Evolutionary conservation across 805 yeast genomes (phyloP), one percentile per base, ranked within the genome.

Genomic region (Candida boleticola): DNA sequence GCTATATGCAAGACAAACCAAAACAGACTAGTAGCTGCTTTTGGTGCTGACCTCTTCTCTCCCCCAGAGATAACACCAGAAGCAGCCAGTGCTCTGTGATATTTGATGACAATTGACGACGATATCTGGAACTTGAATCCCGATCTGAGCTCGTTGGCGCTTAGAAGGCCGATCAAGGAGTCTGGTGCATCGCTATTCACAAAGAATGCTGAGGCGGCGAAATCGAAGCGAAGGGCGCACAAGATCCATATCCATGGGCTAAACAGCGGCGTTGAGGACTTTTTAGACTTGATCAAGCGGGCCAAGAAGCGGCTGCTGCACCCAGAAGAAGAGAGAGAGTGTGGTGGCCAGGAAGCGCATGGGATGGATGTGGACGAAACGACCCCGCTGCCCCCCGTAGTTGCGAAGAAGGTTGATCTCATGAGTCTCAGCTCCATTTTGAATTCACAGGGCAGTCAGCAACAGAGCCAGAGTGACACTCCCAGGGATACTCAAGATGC

Each of bases 201-300:
- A 5, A 6, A 7, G 11, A 31, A 4, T 16, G 6, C 14, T 5
- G 17, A n/a, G 6, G 18, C 9, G 13, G 11, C 16, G 35, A 31
- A 18, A 20, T 20, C 6, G 21, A 31, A 31, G 18, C 7, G 11
- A 11, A 30, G 19, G 14, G 19, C 6, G 34, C 14, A 18, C 20
- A 22, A 17, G 20, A 22, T 35, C 18, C 37, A 35, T 18, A n/a
- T 35, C 27, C 29, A 35, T 17, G 37, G 37, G 7, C 37, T 35
- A 17, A 14, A 35, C 16, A 22, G 20, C 13, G 35, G 18, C 5
- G 20, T 14, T 9, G 37, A 22, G 11, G 37, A 35, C 37, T 35
- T 35, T 20, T n/a, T 35, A 19, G 37, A 35, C 20, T 35, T 35
- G 37, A 35, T 35, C 10, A 17, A 22, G 37, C 27, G 20, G 19